Base-by-base conservation (phyloP, 2,329 filamentous ascomycete species). In the Colletotrichum sp. region DNA sequence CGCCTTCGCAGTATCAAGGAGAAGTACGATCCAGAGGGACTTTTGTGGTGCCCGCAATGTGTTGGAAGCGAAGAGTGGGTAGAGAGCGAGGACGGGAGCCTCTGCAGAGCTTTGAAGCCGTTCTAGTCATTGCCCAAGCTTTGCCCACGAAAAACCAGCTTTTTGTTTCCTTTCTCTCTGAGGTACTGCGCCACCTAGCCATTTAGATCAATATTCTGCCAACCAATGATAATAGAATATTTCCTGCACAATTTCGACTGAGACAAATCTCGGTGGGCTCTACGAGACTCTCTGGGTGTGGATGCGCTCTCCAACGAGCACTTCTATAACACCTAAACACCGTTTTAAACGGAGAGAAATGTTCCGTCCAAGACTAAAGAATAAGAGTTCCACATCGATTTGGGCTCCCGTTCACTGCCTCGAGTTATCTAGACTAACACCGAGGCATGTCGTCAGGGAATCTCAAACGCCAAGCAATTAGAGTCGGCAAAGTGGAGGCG, bases 1-100 rank as follows among this genome's bases (percentile, higher is more conserved):
- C 68, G 78, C 4, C 79, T 84, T 18, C 57, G 78, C 3, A 69
- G 73, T 18, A 78, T 82, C 30, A 84, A 84, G 80, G 78, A 79
- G 39, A 79, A 79, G 75, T 78, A 80, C 55, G 82, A 84, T 24
- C 83, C 83, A 5, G 68, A 55, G 13, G 69, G 39, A 1, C 39
- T 65, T 28, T 44, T 65, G 8, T 65, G 69, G 69, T 71, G 69
- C 39, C 39, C 69, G 16, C 39, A 36, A 12, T 71, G 69, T n/a
- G 69, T 65, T n/a, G 69, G 59, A 2, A 57, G 59, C 21, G 59
- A 71, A 7, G 28, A 36, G 8, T 71, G 59, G 69, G 2, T 57
- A 6, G 39, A 71, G 69, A 12, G 30, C 4, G 60, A 71, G 69
- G 69, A 71, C 7, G 39, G 44, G 2, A 28, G 2, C 0, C 30